These are phyloP conservation scores for Whalleya microplaca DNA, from an alignment of 2,329 filamentous ascomycete genomes.

Conservation along the genomic window DNA sequence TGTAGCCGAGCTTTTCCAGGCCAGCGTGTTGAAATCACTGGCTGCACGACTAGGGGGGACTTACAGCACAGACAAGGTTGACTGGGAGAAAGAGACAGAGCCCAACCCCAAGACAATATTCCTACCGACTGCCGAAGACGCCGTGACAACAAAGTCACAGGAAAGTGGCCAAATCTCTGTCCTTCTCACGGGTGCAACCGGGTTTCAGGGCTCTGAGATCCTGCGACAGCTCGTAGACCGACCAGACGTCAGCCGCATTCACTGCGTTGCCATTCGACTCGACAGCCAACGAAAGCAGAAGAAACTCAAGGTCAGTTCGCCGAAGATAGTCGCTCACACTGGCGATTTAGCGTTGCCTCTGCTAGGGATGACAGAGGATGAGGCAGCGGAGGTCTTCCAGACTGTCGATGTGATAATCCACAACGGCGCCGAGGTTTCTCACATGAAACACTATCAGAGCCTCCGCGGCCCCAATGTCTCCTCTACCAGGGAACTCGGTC, in stretches of 20 bases:
- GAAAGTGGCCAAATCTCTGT: background rate
- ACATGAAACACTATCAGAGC: background rate
- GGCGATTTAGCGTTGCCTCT: background rate
- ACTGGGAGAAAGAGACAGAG: constrained; percentile 22
- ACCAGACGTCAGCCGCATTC: background rate
- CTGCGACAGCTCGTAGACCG: background rate
- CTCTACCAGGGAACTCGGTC: background rate
- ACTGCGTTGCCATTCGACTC: background rate
- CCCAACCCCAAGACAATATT: constrained; percentile 3
- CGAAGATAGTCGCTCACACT: background rate
- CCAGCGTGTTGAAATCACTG: constrained; percentile 22
- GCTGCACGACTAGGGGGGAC: constrained; percentile 7
- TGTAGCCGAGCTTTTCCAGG: constrained; percentile 15
- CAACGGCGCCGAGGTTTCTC: background rate
- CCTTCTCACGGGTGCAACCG: constrained; percentile 12
- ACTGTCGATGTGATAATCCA: background rate
- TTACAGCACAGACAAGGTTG: background rate
- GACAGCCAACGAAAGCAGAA: background rate
- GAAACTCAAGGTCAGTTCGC: background rate
- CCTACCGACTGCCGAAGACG: constrained; percentile 6
- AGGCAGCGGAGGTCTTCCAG: too few relatives aligned
- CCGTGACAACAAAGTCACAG: background rate
- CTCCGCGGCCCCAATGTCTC: background rate
- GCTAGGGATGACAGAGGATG: background rate
- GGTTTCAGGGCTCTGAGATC: constrained; percentile 10